These are phyloP conservation scores for Platanthera zijinensis DNA, from an alignment of 106 monocot genomes.

Conservation along the genomic window DNA sequence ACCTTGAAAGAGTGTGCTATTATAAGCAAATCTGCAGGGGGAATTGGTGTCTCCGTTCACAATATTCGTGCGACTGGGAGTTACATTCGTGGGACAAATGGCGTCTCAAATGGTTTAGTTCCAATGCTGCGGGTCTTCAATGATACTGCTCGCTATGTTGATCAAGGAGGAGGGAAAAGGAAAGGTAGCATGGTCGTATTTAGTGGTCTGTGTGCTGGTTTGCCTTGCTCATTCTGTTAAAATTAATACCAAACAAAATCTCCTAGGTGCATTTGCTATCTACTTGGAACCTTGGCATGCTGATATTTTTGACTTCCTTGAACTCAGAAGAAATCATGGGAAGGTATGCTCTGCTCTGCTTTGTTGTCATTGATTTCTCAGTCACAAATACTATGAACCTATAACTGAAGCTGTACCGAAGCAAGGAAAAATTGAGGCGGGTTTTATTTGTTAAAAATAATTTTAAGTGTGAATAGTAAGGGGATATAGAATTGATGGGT, in stretches of 20 bases:
- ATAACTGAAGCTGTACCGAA: background rate
- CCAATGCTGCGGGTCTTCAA: conserved; percentile 81
- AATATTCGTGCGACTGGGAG: conserved; percentile 84
- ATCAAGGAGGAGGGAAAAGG: conserved; percentile 96
- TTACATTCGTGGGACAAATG: conserved; percentile 91
- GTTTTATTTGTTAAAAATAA: background rate
- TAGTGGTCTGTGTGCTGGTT: background rate
- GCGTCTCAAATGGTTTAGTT: conserved; percentile 87
- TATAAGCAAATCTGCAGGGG: conserved; percentile 92
- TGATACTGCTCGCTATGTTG: conserved; percentile 97
- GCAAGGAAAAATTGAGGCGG: background rate
- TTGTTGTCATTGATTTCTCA: background rate
- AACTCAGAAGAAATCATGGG: conserved; percentile 92
- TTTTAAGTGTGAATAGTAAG: background rate
- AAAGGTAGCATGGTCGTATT: conserved; percentile 39
- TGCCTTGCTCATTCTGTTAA: background rate
- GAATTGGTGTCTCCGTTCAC: conserved; percentile 86
- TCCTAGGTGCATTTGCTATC: conserved; percentile 86
- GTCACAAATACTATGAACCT: background rate
- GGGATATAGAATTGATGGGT: background rate
- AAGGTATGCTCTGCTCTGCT: conserved; percentile 41
- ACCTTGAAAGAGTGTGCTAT: conserved; percentile 92
- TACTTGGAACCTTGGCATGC: conserved; percentile 99
- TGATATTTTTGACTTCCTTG: conserved; percentile 94
- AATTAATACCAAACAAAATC: background rate